phyloP scores from a whole-genome alignment of 2,329 filamentous ascomycete genomes.

The Parasarocladium wereldwijsianum region DNA sequence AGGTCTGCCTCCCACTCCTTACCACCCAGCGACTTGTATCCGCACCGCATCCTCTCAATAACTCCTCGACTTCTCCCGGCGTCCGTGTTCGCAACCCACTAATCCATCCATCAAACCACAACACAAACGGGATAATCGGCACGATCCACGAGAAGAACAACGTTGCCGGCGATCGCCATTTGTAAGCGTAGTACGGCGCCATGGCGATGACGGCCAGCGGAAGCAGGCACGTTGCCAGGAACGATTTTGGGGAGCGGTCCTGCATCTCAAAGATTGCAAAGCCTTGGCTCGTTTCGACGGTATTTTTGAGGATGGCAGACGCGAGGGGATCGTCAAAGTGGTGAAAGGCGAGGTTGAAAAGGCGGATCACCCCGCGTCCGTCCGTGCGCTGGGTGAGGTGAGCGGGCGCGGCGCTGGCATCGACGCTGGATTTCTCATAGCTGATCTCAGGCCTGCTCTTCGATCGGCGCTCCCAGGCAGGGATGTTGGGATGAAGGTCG shows the following conservation, averaged over 20 bases:
- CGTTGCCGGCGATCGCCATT: constrained; percentile 34
- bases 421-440: constrained; percentile 46
- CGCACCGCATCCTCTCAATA: constrained; percentile 40
- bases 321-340: constrained; percentile 57
- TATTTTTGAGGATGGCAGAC: constrained; percentile 44
- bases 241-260: constrained; percentile 40
- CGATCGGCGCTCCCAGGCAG: constrained; percentile 40
- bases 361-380: constrained; percentile 42
- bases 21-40: constrained; percentile 31
- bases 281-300: constrained; percentile 47
- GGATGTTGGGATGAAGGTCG: constrained; percentile 49
- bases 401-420: constrained; percentile 46
- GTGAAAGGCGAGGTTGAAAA: constrained; percentile 65
- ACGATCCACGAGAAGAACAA: constrained; percentile 52
- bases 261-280: constrained; percentile 67
- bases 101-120: constrained; percentile 55
- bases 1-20: constrained; percentile 27
- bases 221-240: constrained; percentile 37
- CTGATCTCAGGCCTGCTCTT: constrained; percentile 38
- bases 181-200: constrained; percentile 37
- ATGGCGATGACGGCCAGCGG: constrained; percentile 34
- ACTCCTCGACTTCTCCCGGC: constrained; percentile 44
- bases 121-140: constrained; percentile 51
- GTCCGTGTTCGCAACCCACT: constrained; percentile 54
- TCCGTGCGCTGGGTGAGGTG: constrained; percentile 24